Percentiles rank a stretch among this genome's conserved stretches.
Evolutionary conservation across 163 green algal species (phyloP).

Genomic region (Scenedesmus sp.): DNA sequence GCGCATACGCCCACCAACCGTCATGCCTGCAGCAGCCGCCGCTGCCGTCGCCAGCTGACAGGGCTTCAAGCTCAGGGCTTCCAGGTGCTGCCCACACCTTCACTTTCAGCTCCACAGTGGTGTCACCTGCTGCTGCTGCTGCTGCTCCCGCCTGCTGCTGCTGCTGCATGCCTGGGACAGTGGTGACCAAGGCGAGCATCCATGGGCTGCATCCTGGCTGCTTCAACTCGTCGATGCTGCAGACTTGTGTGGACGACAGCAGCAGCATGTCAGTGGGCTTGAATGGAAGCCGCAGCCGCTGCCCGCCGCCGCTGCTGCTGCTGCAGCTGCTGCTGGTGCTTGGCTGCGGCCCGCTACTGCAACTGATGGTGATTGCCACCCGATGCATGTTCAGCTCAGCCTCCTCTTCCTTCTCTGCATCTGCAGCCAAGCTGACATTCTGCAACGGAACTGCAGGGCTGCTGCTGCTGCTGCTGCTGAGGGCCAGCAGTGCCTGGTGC

Average conservation of each 20-base stretch:
- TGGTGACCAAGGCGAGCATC: not conserved
- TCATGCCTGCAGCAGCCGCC: not conserved
- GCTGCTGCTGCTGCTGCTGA: too few relatives aligned
- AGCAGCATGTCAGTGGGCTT: conserved; percentile 1
- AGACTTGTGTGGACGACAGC: not conserved
- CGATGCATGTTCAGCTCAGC: too few relatives aligned
- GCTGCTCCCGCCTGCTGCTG: not conserved
- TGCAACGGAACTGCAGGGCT: too few relatives aligned
- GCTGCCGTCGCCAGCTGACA: not conserved
- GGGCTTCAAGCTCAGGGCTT: not conserved
- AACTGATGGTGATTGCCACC: too few relatives aligned
- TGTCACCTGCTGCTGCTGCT: not conserved
- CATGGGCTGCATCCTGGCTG: not conserved
- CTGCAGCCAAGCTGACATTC: too few relatives aligned
- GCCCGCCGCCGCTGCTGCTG: too few relatives aligned
- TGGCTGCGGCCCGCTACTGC: too few relatives aligned
- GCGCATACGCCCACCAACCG: not conserved
- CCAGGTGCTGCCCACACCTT: not conserved
- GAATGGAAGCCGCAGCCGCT: not conserved
- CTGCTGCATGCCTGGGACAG: too few relatives aligned
- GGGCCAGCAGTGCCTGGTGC: too few relatives aligned
- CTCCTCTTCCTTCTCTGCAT: too few relatives aligned
- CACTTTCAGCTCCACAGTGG: not conserved
- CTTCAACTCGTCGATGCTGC: not conserved
- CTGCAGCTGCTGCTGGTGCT: too few relatives aligned